Evolutionary conservation across 148 eudicot species (phyloP).

Genomic region (Spergularia bocconei): DNA sequence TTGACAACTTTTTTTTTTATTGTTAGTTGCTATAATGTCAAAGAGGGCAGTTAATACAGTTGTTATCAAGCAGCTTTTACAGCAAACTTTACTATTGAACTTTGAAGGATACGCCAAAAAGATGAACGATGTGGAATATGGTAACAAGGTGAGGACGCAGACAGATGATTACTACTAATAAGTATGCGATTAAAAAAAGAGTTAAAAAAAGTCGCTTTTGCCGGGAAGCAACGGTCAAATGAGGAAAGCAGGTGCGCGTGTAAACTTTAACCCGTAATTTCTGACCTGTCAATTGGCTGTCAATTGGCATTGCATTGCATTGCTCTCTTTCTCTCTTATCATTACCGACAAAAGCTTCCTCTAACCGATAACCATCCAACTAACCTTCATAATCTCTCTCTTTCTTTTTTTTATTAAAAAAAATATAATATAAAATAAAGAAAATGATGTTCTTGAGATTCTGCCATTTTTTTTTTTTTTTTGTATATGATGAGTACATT

Average conservation of each 20-base stretch:
- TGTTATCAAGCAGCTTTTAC: not conserved
- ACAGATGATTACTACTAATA: not conserved
- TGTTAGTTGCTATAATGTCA: no score
- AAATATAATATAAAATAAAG: no score
- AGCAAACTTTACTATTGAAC: not conserved
- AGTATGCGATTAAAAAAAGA: no score
- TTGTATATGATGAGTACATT: no score
- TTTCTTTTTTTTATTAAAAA: not conserved
- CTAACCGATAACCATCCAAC: conserved; percentile 10
- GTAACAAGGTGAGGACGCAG: not conserved
- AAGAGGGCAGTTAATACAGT: no score
- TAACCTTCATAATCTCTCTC: not conserved
- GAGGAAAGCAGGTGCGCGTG: conserved; percentile 26
- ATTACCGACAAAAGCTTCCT: conserved; percentile 38
- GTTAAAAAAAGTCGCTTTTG: conserved; percentile 1
- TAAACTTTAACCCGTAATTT: not conserved
- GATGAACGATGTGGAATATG: not conserved
- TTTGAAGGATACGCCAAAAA: not conserved
- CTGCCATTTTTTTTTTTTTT: no score
- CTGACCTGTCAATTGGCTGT: conserved; percentile 47
- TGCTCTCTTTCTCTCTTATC: conserved; percentile 20
- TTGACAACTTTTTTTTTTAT: no score
- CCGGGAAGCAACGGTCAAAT: conserved; percentile 34
- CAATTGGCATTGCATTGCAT: conserved; percentile 9
- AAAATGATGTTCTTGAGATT: no score